Evolutionary conservation across 176 grass and related monocot genomes (phyloP).

Genomic region (Thinopyrum elongatum): DNA sequence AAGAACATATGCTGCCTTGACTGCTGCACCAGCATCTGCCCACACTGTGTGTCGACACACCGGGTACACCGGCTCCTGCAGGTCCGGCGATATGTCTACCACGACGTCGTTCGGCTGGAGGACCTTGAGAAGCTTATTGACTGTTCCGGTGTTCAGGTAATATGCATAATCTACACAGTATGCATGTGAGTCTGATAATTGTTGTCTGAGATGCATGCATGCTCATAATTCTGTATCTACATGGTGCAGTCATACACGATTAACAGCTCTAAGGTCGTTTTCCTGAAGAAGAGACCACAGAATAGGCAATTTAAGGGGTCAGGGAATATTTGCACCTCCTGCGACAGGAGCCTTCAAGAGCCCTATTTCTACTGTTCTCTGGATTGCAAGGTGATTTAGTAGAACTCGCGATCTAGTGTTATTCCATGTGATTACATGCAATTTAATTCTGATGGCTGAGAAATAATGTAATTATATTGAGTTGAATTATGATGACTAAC

Average conservation of each 20-base stretch:
- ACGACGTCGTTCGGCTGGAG: conserved; percentile 85
- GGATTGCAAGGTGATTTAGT: conserved; percentile 83
- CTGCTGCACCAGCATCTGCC: conserved; percentile 96
- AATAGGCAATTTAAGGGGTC: conserved; percentile 97
- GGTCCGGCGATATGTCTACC: conserved; percentile 89
- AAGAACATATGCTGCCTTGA: conserved; percentile 97
- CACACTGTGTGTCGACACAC: conserved; percentile 78
- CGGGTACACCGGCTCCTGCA: conserved; percentile 83
- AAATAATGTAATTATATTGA: conserved; percentile 1
- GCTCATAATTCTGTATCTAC: conserved; percentile 34
- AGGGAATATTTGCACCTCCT: conserved; percentile 93
- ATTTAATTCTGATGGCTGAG: background rate
- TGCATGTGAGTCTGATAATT: conserved; percentile 2
- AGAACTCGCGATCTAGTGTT: conserved; percentile 10
- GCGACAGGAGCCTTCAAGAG: conserved; percentile 93
- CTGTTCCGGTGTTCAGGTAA: conserved; percentile 93
- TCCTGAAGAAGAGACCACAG: conserved; percentile 96
- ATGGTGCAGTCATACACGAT: conserved; percentile 90
- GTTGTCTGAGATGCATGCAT: conserved; percentile 28
- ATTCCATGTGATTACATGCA: background rate
- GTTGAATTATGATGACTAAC: conserved; percentile 19
- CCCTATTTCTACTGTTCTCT: conserved; percentile 94
- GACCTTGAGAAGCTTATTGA: conserved; percentile 94
- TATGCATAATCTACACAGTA: conserved; percentile 21
- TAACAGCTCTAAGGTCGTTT: conserved; percentile 97